Evolutionary conservation across 2,329 filamentous ascomycete species (phyloP), one percentile per base, ranked within the genome.

Genomic region (Xylaria sp.): DNA sequence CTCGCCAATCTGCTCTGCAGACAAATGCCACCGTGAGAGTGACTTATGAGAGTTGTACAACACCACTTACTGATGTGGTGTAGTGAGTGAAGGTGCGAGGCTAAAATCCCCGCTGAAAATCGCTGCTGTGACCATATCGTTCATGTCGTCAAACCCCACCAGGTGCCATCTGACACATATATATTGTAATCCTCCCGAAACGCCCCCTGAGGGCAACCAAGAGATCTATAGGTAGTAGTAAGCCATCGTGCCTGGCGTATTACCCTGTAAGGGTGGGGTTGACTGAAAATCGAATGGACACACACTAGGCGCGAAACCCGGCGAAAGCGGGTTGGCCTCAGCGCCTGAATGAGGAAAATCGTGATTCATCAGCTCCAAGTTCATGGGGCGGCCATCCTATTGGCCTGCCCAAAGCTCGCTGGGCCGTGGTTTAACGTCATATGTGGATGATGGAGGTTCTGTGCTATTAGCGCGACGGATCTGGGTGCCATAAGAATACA

Each of bases 381-480:
- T 21, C 37, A 51, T 48, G 44, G 50, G 66, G 62, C 64, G 16
- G 71, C 72, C 68, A 71, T 44, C 67, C 73, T 74, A 74, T 67
- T 71, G 73, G 66, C 72, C 69, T 61, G 68, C 73, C 76, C 75
- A 77, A 29, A 77, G 67, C 63, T 75, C 75, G 60, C 69, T 74
- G 73, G 84, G 82, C 68, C 86, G 84, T 66, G 87, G 84, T 79
- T 89, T 91, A 71, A 87, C 82, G 53, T 91, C 88, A 73, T 91
- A 92, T 65, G 86, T 84, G 63, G 78, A 72, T 42, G 77, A 75
- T 3, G 63, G 16, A 21, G 91, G 90, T 78, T 96, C 92, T 2
- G 92, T 88, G 84, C 92, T 93, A 73, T 92, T 91, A 3, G 91
- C 90, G 68, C 92, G 87, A 65, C 92, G 89, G 73, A 93, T 89